These are phyloP conservation scores for Kwoniella heveanensis DNA, from an alignment of 768 basidiomycete genomes.

Conservation along the genomic window DNA sequence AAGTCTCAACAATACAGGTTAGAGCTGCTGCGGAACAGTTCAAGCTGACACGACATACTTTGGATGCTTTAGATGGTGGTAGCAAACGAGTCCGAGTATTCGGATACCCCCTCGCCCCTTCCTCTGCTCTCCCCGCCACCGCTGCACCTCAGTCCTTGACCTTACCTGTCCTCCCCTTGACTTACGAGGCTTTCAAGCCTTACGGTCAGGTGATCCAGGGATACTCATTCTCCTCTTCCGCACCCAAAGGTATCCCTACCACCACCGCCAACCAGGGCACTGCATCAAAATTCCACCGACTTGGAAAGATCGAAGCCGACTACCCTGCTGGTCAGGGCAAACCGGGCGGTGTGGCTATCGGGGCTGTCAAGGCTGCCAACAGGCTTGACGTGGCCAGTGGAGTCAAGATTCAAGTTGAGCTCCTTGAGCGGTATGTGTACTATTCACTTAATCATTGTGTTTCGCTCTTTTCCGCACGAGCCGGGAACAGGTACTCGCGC, in stretches of 20 bases:
- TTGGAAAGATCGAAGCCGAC: conserved; percentile 64
- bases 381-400: conserved; percentile 30
- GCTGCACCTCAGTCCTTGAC: conserved; percentile 57
- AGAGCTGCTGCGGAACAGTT: neutral
- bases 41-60: neutral
- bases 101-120: conserved; percentile 62
- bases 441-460: conserved; percentile 1
- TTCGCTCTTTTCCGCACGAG: neutral
- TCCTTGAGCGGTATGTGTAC: conserved; percentile 39
- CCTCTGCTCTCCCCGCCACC: neutral
- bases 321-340: conserved; percentile 33
- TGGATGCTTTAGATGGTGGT: conserved; percentile 69
- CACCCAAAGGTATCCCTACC: conserved; percentile 65
- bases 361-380: conserved; percentile 29
- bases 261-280: conserved; percentile 89
- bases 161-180: conserved; percentile 64
- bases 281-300: conserved; percentile 89
- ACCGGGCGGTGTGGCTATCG: conserved; percentile 30
- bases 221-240: conserved; percentile 68
- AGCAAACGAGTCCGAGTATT: conserved; percentile 86
- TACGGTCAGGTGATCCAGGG: conserved; percentile 93
- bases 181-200: conserved; percentile 79
- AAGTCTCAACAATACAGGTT: too few species aligned
- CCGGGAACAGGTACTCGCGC: neutral
- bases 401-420: conserved; percentile 32